These are phyloP conservation scores for Fusarium agapanthi DNA, from an alignment of 2,329 filamentous ascomycete species.

Conservation along the genomic window DNA sequence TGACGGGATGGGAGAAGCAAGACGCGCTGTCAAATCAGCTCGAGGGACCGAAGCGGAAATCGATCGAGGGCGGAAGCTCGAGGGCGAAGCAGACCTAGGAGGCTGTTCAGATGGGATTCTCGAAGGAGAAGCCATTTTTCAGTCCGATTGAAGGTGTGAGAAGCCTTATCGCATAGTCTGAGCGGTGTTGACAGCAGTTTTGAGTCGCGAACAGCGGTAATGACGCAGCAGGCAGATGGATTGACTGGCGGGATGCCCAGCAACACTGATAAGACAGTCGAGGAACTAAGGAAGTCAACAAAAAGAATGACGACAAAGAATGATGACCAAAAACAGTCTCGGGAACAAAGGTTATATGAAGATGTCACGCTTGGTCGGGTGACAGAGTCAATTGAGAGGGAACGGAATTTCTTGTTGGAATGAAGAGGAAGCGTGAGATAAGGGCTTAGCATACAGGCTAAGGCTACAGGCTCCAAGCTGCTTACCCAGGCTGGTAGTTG, in stretches of 20 bases:
- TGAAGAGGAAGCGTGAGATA: conserved; percentile 28
- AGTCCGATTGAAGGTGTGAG: conserved; percentile 14
- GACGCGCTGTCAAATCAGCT: conserved; percentile 67
- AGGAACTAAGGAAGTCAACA: background rate
- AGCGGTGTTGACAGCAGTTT: conserved; percentile 10
- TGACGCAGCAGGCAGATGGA: conserved; percentile 14
- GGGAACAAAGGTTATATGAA: conserved; percentile 18
- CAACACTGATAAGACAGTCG: conserved; percentile 15
- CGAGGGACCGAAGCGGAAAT: conserved; percentile 64
- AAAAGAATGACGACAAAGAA: conserved; percentile 33
- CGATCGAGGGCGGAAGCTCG: conserved; percentile 56
- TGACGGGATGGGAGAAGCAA: conserved; percentile 65
- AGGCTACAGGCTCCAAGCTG: background rate
- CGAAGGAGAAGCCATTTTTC: conserved; percentile 51
- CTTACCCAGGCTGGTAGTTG: conserved; percentile 10
- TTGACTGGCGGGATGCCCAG: conserved; percentile 1
- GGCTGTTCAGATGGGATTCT: conserved; percentile 49
- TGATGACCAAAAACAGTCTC: conserved; percentile 12
- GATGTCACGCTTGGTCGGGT: conserved; percentile 25
- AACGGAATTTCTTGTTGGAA: conserved; percentile 20
- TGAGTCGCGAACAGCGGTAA: conserved; percentile 15
- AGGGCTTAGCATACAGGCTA: conserved; percentile 17
- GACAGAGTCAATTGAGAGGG: conserved; percentile 33
- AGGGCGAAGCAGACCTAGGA: conserved; percentile 58
- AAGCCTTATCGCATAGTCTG: conserved; percentile 42